Evolutionary conservation across 441 rosid genomes (phyloP), one percentile per base, ranked within the genome.

Genomic region (Adansonia gregorii): DNA sequence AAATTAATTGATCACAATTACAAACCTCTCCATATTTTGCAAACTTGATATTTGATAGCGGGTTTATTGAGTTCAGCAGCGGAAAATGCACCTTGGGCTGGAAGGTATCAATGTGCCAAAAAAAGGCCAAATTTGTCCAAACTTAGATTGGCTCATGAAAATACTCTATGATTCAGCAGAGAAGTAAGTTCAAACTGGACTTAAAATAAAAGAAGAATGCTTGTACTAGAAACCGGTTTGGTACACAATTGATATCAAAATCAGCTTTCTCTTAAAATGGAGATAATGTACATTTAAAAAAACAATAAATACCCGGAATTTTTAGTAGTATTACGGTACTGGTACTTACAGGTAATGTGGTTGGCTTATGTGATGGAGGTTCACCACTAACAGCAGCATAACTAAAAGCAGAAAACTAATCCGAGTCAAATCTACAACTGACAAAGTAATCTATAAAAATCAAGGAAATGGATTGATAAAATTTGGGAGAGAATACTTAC

Each of bases 11-110:
- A 48, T 2, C 35, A 65, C 41, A 43, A 55, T 60, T 43, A 60
- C n/a, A 55, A 46, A 92, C 94, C 93, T 90, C 86, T 75, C 79
- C 86, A 78, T 87, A 90, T 82, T 86, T 88, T 17, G 94, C 94
- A 75, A 92, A 46, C 67, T 56, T 86, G 77, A 92, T 79, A 71
- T 76, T 74, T 12, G 91, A 64, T 11, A 82, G 76, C 20, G 84
- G 20, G 65, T 49, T 79, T 15, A 76, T 39, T 35, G 88, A 69
- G 72, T 88, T 85, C 70, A 89, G 73, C 80, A 84, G 49, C 2
- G 97, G 97, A 75, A 85, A 84, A 77, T 83, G 80, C 60, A 78
- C 43, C 73, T 87, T 85, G 9, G 85, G 86, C 93, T 90, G 82
- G 79, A 19, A 54, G 24, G 54, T 48, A 69, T 24, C 61, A 52